Conservation (phyloP, 768 basidiomycete genomes). For the Amanita subjunquillea region DNA sequence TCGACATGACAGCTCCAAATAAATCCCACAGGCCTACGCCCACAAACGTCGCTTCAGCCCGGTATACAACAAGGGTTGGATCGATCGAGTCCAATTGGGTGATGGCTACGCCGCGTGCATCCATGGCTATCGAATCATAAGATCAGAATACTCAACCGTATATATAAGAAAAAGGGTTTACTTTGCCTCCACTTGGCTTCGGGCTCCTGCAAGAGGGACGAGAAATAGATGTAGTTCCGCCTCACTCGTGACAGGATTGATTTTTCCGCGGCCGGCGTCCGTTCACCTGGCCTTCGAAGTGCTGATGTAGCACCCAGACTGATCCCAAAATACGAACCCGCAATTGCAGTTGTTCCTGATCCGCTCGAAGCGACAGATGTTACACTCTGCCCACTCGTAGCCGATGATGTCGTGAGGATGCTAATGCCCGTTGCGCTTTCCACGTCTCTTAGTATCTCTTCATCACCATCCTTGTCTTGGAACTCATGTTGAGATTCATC, state of each 20-base stretch:
- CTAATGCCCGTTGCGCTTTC: constrained; percentile 62
- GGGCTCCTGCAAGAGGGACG: constrained; percentile 91
- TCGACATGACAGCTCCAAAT: constrained; percentile 78
- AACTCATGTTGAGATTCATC: constrained; percentile 46
- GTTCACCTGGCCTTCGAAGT: constrained; percentile 26
- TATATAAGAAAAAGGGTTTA: constrained; percentile 25
- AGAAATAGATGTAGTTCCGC: constrained; percentile 97
- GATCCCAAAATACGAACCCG: not conserved
- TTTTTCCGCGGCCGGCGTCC: constrained; percentile 63
- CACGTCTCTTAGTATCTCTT: constrained; percentile 64
- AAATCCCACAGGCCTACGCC: constrained; percentile 95
- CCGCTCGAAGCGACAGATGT: constrained; percentile 22
- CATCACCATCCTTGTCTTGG: constrained; percentile 34
- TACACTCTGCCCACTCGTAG: constrained; percentile 37
- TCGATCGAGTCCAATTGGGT: constrained; percentile 97
- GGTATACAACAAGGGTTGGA: constrained; percentile 90
- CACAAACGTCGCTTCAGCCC: constrained; percentile 95
- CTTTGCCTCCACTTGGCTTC: constrained; percentile 95
- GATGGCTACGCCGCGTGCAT: constrained; percentile 83
- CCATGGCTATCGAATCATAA: constrained; percentile 38
- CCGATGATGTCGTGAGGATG: constrained; percentile 55
- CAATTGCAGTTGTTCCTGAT: not conserved
- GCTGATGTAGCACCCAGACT: not conserved
- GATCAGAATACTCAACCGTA: not conserved
- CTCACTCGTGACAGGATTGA: constrained; percentile 79